Percentiles rank a stretch among this genome's conserved stretches.
Conservation (phyloP, 129 eudicot genomes). For the Pulicaria dysenterica region DNA sequence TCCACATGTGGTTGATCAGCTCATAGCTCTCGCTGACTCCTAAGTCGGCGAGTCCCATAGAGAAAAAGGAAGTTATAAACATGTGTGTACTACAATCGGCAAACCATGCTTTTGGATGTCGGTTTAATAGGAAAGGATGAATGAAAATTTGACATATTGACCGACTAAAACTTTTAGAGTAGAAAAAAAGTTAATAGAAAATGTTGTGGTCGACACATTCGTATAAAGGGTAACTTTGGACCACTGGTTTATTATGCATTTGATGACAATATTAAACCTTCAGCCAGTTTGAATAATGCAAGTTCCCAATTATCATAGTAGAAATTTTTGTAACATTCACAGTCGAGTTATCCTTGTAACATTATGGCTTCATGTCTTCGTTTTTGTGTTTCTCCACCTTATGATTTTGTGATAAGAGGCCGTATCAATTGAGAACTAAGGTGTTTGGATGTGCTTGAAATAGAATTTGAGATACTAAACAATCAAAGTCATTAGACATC, state of each 20-base stretch:
- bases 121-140: conserved; percentile 6
- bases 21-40: conserved; percentile 68
- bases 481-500: no score
- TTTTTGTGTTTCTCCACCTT: background rate
- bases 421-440: background rate
- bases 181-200: background rate
- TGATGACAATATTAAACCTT: background rate
- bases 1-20: conserved; percentile 86
- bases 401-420: no score
- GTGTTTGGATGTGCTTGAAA: no score
- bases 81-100: conserved; percentile 4
- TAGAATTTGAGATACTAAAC: no score
- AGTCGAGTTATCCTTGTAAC: background rate
- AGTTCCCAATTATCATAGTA: no score
- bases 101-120: conserved; percentile 22
- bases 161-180: background rate
- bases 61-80: conserved; percentile 2
- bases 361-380: background rate
- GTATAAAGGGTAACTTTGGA: background rate
- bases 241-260: no score
- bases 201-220: background rate
- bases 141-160: background rate
- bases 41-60: conserved; percentile 16
- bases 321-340: no score
- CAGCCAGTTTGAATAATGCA: background rate